phyloP scores from a whole-genome alignment of 441 rosid species.

The Populus hybrid region DNA sequence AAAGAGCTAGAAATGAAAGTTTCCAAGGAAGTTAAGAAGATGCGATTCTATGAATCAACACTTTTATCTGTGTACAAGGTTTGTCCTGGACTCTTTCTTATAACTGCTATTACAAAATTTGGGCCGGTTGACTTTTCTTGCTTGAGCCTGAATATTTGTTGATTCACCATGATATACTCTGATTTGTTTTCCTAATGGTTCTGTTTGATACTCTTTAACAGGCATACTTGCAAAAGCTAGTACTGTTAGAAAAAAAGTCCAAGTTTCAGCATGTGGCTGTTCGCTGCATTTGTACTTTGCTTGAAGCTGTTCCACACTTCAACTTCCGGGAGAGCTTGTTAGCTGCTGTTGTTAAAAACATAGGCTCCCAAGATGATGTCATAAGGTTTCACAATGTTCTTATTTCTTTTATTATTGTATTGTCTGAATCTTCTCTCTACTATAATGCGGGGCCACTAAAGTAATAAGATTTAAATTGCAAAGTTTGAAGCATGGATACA shows the following conservation, averaged over 20 bases:
- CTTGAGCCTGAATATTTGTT: neutral
- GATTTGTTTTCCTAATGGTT: constrained; percentile 5
- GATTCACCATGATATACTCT: neutral
- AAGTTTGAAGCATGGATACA: neutral
- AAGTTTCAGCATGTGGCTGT: constrained; percentile 60
- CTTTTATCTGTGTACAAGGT: constrained; percentile 87
- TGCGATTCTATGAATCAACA: constrained; percentile 78
- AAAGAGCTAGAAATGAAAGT: constrained; percentile 97
- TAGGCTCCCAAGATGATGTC: constrained; percentile 73
- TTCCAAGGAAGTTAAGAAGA: constrained; percentile 92
- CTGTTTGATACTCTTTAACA: constrained; percentile 28
- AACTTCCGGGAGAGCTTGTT: constrained; percentile 75
- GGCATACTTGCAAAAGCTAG: constrained; percentile 76
- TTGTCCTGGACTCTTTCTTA: constrained; percentile 1
- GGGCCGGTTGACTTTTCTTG: neutral
- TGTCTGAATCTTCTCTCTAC: neutral
- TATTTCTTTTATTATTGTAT: constrained; percentile 1
- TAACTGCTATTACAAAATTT: neutral
- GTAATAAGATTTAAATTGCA: neutral
- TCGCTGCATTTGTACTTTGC: constrained; percentile 73
- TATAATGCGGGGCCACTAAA: neutral
- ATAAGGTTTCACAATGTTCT: constrained; percentile 53
- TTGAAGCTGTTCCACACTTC: constrained; percentile 89
- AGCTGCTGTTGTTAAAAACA: constrained; percentile 59
- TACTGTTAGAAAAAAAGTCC: constrained; percentile 51